Evolutionary conservation across 2,329 filamentous ascomycete species (phyloP).

Genomic region (Beauveria sp.): DNA sequence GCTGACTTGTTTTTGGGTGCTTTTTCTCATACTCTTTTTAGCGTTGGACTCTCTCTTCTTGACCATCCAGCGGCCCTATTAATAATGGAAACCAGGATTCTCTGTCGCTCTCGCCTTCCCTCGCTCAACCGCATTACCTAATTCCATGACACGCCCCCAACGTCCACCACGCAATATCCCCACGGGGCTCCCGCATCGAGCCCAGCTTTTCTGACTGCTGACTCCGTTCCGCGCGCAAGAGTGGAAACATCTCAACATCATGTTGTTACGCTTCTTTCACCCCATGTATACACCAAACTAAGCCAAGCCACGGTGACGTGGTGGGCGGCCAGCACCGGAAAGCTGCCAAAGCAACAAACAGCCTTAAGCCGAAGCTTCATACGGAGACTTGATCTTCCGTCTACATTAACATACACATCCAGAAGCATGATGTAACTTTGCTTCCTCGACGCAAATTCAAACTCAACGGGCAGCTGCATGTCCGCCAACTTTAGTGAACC

Average conservation of each 20-base stretch:
- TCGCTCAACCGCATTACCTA: background rate
- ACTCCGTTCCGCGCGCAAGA: background rate
- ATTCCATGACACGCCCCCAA: background rate
- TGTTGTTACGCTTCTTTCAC: too few species aligned
- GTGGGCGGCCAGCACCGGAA: background rate
- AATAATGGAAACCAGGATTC: slow-evolving; percentile 2
- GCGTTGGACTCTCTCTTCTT: background rate
- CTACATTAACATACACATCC: background rate
- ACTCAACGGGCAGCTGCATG: background rate
- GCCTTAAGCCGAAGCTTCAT: background rate
- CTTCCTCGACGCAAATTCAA: background rate
- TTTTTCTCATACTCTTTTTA: background rate
- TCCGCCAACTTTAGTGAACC: background rate
- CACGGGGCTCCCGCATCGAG: slow-evolving; percentile 5
- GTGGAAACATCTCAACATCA: background rate
- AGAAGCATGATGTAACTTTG: background rate
- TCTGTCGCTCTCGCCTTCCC: background rate
- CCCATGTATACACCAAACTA: too few species aligned
- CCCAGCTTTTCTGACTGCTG: background rate
- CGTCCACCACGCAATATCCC: background rate
- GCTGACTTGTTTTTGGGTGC: background rate
- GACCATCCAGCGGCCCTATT: background rate
- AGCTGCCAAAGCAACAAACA: background rate
- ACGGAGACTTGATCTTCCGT: background rate
- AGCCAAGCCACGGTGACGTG: background rate